Evolutionary conservation across 306 rosid species (phyloP), one percentile per base, ranked within the genome.

Genomic region (Mimosa pudica): DNA sequence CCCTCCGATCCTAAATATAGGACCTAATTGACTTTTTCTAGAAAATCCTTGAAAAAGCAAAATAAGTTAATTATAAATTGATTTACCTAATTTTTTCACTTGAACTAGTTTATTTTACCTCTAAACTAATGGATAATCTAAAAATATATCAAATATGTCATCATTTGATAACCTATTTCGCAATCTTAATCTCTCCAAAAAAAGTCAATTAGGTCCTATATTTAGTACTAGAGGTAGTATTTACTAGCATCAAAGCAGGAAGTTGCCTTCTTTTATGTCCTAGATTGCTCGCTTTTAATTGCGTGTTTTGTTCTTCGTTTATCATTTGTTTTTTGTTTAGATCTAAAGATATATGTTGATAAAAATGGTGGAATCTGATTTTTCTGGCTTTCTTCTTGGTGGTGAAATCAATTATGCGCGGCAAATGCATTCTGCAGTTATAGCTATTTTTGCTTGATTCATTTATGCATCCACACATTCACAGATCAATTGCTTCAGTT

Each of bases 391-490:
- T 67, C 14, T 61, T 67, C 24, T 70, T 68, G 73, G 57, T 58
- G 81, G 79, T 86, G 86, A 86, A 17, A 20, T 73, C 48, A 75
- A 75, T 82, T 79, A 73, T 80, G 83, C 80, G 20, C 20, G 71
- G 30, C 49, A 45, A 67, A 68, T 77, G 17, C 67, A 74, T 65
- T 81, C 73, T 68, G 10, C 38, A 42, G 64, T 51, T 51, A 70
- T 57, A 42, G 18, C 57, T 58, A 71, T 4, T 72, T 24, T 80
- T 64, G 71, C 57, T 38, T 65, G 68, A 71, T 16, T 52, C 24
- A 38, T 20, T 0, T 0, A 71, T 46, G 36, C 24, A 1, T 41
- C 68, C 70, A 51, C 30, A 52, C 7, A 42, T 17, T 10, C 35
- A 24, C 30, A 24, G 30, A 24, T 24, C 30, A 24, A 24, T 24